Conservation (phyloP, 148 eudicot genomes). For the Cornus suecica region DNA sequence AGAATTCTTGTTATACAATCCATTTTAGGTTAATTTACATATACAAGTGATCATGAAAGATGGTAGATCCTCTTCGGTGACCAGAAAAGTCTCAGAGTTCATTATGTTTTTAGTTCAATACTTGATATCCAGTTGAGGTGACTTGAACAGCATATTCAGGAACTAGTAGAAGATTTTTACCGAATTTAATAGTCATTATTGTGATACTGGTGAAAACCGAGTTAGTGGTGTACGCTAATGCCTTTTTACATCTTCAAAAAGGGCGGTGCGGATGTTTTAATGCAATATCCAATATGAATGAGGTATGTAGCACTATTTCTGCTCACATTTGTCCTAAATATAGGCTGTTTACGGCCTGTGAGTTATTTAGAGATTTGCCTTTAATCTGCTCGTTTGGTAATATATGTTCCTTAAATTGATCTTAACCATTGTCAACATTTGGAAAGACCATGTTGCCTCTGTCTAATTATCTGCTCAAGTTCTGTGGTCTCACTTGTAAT, state of each 20-base stretch:
- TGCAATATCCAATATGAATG: not conserved
- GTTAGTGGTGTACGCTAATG: not conserved
- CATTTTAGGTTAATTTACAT: not conserved
- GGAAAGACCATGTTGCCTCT: not conserved
- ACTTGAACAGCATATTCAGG: too few species aligned
- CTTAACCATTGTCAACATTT: not conserved
- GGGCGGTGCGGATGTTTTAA: not conserved
- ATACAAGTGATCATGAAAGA: not conserved
- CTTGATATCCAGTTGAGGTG: not conserved
- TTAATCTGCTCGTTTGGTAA: too few species aligned
- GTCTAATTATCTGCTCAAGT: not conserved
- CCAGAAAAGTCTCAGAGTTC: not conserved
- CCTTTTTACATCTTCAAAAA: not conserved
- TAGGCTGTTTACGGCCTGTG: too few species aligned
- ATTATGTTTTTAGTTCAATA: not conserved
- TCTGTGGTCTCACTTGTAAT: not conserved
- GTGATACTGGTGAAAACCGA: not conserved
- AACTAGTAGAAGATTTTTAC: not conserved
- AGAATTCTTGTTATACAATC: not conserved
- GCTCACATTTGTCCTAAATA: too few species aligned
- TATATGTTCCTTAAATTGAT: too few species aligned
- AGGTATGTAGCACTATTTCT: not conserved
- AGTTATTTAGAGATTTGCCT: too few species aligned
- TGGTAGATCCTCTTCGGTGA: not conserved
- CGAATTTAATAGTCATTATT: not conserved